Percentiles rank a stretch among this genome's conserved stretches.
phyloP scores from a whole-genome alignment of 768 basidiomycete species.

The Lactifluus hygrophoroides region DNA sequence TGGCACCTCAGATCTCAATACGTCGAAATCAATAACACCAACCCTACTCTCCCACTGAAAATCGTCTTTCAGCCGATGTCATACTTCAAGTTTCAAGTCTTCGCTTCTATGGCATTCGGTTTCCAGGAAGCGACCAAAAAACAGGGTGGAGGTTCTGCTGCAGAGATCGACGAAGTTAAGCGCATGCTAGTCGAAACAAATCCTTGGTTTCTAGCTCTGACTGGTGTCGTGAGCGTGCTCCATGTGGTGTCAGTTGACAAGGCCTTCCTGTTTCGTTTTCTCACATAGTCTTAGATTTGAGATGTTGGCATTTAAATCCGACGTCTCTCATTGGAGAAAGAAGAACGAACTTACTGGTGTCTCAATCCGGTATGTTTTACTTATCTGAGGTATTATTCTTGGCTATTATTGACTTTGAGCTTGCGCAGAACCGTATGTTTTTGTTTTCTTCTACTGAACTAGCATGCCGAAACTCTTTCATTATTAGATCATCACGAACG shows the following conservation, averaged over 20 bases:
- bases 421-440: conserved; percentile 1
- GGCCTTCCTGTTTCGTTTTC: conserved; percentile 1
- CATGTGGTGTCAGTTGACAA: conserved; percentile 65
- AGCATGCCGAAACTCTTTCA: conserved; percentile 28
- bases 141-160: conserved; percentile 48
- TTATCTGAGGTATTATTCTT: conserved; percentile 21
- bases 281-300: conserved; percentile 55
- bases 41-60: conserved; percentile 66
- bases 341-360: conserved; percentile 94
- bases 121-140: conserved; percentile 83
- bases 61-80: conserved; percentile 81
- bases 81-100: conserved; percentile 81
- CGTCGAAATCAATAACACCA: conserved; percentile 78
- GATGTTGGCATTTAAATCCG: conserved; percentile 91
- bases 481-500: conserved; percentile 74
- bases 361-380: conserved; percentile 59
- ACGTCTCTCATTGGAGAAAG: conserved; percentile 92
- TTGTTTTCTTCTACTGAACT: conserved; percentile 27
- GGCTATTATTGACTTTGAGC: background rate
- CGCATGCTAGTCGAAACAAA: conserved; percentile 86
- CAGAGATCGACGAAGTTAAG: conserved; percentile 93
- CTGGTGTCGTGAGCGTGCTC: conserved; percentile 75
- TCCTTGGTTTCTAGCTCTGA: conserved; percentile 80
- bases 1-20: conserved; percentile 84
- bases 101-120: conserved; percentile 73